Conservation (phyloP, 2,329 filamentous ascomycete genomes). For the Rachicladosporium sp. region DNA sequence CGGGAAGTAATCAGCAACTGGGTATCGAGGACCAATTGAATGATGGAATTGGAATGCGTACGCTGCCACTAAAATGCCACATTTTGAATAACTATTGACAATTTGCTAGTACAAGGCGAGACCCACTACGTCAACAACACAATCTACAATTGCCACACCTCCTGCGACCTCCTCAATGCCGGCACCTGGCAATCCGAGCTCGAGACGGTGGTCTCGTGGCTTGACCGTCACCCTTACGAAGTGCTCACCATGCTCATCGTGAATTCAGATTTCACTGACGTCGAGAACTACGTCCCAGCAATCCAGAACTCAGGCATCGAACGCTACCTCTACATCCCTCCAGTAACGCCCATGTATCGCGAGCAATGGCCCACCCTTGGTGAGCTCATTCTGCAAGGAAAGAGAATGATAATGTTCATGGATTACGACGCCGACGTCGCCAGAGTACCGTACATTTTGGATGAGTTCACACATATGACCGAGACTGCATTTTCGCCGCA, state of each 20-base stretch:
- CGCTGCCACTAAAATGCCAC: constrained; percentile 11
- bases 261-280: constrained; percentile 64
- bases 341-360: constrained; percentile 56
- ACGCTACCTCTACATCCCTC: constrained; percentile 61
- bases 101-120: constrained; percentile 44
- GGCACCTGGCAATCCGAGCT: constrained; percentile 69
- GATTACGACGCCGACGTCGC: constrained; percentile 76
- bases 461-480: constrained; percentile 82
- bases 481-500: constrained; percentile 77
- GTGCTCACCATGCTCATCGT: constrained; percentile 78
- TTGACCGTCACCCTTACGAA: constrained; percentile 66
- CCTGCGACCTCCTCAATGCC: constrained; percentile 68
- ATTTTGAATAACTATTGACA: background rate
- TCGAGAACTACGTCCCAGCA: constrained; percentile 51
- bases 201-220: constrained; percentile 56
- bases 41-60: constrained; percentile 56
- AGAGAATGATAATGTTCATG: constrained; percentile 68
- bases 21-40: constrained; percentile 59
- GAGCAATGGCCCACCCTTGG: constrained; percentile 75
- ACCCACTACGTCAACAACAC: constrained; percentile 44
- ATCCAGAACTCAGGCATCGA: constrained; percentile 61
- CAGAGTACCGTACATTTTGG: constrained; percentile 68
- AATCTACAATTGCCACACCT: constrained; percentile 73
- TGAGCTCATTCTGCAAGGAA: constrained; percentile 54
- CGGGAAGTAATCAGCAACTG: constrained; percentile 63